Conservation (phyloP, 495 filamentous ascomycete species). For the Aspergillus bertholletiae region DNA sequence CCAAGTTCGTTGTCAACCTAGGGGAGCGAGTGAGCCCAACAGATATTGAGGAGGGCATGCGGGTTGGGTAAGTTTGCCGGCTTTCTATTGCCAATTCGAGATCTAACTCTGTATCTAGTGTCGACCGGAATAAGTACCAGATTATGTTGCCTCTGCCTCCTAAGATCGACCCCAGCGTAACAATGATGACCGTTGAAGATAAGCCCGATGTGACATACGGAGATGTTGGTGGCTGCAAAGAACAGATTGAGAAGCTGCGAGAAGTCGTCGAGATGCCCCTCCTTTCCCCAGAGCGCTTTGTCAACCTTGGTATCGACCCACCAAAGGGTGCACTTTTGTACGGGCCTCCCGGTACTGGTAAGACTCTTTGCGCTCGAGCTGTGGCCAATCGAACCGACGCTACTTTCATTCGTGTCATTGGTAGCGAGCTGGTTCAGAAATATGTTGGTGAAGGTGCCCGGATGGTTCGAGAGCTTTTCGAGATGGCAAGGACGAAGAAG, state of each 20-base stretch:
- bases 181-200: conserved; percentile 99
- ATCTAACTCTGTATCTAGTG: conserved; percentile 46
- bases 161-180: conserved; percentile 98
- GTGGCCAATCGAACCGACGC: conserved; percentile 97
- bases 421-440: conserved; percentile 95
- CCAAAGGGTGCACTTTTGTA: conserved; percentile 97
- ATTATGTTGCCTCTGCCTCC: conserved; percentile 95
- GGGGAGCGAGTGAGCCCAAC: conserved; percentile 95
- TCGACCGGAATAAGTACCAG: conserved; percentile 98
- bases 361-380: conserved; percentile 94
- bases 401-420: conserved; percentile 98
- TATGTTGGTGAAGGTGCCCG: conserved; percentile 97
- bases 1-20: conserved; percentile 98
- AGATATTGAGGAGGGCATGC: conserved; percentile 99
- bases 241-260: conserved; percentile 97
- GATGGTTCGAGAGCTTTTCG: conserved; percentile 98
- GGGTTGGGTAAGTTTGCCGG: conserved; percentile 65
- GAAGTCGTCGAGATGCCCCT: conserved; percentile 98
- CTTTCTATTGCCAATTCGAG: neutral
- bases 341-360: conserved; percentile 94
- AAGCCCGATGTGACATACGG: conserved; percentile 99
- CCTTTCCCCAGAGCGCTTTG: conserved; percentile 93
- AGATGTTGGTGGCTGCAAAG: conserved; percentile 98
- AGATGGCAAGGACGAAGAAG: conserved; percentile 99
- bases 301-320: conserved; percentile 95